Evolutionary conservation across 495 filamentous ascomycete species (phyloP).

Genomic region (Neurospora sp.): DNA sequence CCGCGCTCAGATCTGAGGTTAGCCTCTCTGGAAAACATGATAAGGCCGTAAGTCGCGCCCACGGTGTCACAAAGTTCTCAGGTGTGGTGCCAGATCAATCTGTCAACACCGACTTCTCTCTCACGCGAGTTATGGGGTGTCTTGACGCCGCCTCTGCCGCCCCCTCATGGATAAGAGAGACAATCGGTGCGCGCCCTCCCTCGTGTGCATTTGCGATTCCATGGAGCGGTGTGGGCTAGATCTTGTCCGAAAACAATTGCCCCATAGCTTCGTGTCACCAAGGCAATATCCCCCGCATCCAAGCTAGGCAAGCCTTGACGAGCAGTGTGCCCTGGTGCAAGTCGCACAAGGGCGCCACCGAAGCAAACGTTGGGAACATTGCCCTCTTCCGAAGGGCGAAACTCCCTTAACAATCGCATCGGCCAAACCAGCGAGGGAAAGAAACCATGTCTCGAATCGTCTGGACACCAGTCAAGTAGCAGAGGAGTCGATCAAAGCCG

Average conservation of each 20-base stretch:
- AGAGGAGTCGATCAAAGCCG: conserved; percentile 83
- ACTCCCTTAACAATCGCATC: conserved; percentile 69
- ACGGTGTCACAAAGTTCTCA: background rate
- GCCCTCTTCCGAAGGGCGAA: background rate
- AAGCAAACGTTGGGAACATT: background rate
- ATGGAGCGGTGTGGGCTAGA: background rate
- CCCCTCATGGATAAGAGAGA: background rate
- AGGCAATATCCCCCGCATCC: conserved; percentile 11
- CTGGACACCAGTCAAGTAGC: conserved; percentile 72
- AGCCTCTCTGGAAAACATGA: background rate
- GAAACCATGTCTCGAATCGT: conserved; percentile 81
- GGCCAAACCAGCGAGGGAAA: conserved; percentile 85
- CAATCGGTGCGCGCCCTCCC: background rate
- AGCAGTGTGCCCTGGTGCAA: conserved; percentile 19
- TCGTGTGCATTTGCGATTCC: background rate
- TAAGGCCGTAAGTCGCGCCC: background rate
- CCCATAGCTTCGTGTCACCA: background rate
- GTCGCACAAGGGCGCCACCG: conserved; percentile 14
- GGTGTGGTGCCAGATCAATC: background rate
- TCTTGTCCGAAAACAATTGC: background rate
- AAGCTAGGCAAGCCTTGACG: conserved; percentile 31
- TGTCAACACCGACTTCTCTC: background rate
- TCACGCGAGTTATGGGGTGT: background rate
- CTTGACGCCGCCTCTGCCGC: background rate
- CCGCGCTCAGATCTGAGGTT: background rate